Base-by-base conservation (phyloP, 108 stramenopile genomes). In the Conticribra guillardii region DNA sequence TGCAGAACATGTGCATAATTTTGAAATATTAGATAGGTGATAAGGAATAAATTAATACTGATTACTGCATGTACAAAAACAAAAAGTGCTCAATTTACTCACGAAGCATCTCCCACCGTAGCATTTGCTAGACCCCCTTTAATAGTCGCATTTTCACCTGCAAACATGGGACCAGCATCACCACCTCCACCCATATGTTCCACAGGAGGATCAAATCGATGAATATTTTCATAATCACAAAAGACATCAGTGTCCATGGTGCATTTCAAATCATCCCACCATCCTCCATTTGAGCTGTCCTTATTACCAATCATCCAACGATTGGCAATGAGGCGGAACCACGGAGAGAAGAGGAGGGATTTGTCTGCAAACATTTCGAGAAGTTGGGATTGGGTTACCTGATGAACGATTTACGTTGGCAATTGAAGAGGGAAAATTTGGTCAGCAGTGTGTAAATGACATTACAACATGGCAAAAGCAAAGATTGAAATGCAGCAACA, bases 101-200 rank as follows among this genome's bases (percentile, higher is more conserved):
- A 74, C 72, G 57, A 64, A 17, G 47, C 41, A 56, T 76, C 75
- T 4, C 63, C 75, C 50, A 49, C 32, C 32, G 44, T 49, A n/a
- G 28, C 50, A 23, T 53, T 26, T 16, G 46, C 47, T 18, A 21
- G 18, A 78, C 74, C 65, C 78, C 46, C 67, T 54, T 54, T 74
- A 64, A 22, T 24, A 21, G 26, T 17, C 2, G 4, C 24, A 50
- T 46, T 54, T 19, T 45, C 54, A 15, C 72, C 67, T 30, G 31
- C 82, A 69, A 94, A 91, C 41, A 88, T 64, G 2, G 88, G 84
- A 4, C 86, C 88, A 17, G 94, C 94, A 41, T 90, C 79, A 9
- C 96, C 94, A 9, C 63, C 89, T 18, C 94, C 96, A 26, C 94
- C 94, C 49, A 94, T 60, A 54, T 96, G 91, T 61, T 96, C 92